These are phyloP conservation scores for Pythium plurisporium DNA, from an alignment of 352 stramenopile species.

Conservation along the genomic window DNA sequence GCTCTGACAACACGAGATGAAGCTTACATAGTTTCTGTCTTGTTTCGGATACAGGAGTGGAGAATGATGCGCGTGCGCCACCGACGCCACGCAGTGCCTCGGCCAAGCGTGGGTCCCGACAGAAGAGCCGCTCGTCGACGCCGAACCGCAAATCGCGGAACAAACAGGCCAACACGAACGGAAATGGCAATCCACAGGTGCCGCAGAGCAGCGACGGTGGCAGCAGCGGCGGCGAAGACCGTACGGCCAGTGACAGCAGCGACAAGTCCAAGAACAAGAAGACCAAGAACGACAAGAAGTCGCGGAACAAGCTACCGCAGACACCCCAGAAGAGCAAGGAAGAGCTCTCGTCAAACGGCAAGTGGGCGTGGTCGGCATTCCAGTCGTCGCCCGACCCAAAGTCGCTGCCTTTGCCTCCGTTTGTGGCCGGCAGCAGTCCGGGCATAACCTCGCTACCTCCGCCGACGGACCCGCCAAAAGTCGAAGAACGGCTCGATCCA, in stretches of 20 bases:
- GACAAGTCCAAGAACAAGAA: constrained; percentile 30
- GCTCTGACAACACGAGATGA: background rate
- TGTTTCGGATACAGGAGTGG: no score
- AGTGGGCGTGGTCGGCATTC: constrained; percentile 84
- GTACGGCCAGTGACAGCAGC: background rate
- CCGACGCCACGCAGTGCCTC: constrained; percentile 38
- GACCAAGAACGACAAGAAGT: constrained; percentile 23
- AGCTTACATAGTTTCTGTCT: background rate
- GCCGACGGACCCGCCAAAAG: constrained; percentile 23
- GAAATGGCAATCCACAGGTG: constrained; percentile 4
- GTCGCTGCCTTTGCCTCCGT: constrained; percentile 70
- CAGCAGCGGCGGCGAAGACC: constrained; percentile 12
- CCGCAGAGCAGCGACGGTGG: background rate
- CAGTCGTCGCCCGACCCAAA: constrained; percentile 75
- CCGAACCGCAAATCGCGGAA: constrained; percentile 31
- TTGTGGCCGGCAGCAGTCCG: constrained; percentile 30
- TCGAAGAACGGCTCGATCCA: constrained; percentile 14
- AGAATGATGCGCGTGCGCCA: background rate
- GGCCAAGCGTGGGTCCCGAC: constrained; percentile 41
- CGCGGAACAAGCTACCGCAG: constrained; percentile 15
- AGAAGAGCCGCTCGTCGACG: constrained; percentile 38
- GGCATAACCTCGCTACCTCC: constrained; percentile 23
- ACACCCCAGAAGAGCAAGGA: constrained; percentile 41
- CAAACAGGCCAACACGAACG: constrained; percentile 26
- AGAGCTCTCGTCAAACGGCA: constrained; percentile 48